A percentile compares a stretch with the other conserved stretches of the same genome.
These are phyloP conservation scores for Westerdykella ornata DNA, from an alignment of 2,329 filamentous ascomycete species.

Conservation along the genomic window DNA sequence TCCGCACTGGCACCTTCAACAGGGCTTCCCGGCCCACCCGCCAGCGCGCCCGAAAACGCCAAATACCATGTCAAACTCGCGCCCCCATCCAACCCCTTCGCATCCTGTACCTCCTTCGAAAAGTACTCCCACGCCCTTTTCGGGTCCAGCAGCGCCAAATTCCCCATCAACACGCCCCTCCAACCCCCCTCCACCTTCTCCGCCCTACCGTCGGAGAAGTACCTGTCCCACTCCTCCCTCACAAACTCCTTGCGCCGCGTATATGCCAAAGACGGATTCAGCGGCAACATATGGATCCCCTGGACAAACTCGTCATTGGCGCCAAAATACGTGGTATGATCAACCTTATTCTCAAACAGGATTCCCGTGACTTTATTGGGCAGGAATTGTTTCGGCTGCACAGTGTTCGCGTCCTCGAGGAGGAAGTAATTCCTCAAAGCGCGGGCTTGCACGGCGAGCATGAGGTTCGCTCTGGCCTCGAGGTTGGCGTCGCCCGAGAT, in stretches of 20 bases:
- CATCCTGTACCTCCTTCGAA: conserved; percentile 56
- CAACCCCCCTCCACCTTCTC: conserved; percentile 67
- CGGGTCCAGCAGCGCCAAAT: conserved; percentile 72
- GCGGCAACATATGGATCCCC: conserved; percentile 76
- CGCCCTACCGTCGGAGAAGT: conserved; percentile 64
- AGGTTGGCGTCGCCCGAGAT: conserved; percentile 68
- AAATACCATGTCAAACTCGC: conserved; percentile 47
- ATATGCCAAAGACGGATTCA: conserved; percentile 64
- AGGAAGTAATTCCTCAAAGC: conserved; percentile 78
- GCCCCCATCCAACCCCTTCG: conserved; percentile 64
- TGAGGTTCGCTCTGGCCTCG: conserved; percentile 74
- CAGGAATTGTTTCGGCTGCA: conserved; percentile 70
- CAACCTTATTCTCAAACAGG: conserved; percentile 92
- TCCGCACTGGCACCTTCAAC: not conserved
- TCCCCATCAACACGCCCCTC: conserved; percentile 79
- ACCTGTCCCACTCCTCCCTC: conserved; percentile 58
- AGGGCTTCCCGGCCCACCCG: conserved; percentile 7
- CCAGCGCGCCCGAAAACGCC: conserved; percentile 30
- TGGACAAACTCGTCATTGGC: conserved; percentile 59
- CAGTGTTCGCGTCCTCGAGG: conserved; percentile 62
- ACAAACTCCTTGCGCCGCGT: conserved; percentile 68
- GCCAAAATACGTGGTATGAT: conserved; percentile 88
- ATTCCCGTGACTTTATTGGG: conserved; percentile 69
- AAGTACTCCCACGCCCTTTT: conserved; percentile 69
- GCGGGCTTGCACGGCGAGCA: conserved; percentile 71